These are phyloP conservation scores for Zygosaccharomyces bailii DNA, from an alignment of 805 yeast species.

Conservation along the genomic window DNA sequence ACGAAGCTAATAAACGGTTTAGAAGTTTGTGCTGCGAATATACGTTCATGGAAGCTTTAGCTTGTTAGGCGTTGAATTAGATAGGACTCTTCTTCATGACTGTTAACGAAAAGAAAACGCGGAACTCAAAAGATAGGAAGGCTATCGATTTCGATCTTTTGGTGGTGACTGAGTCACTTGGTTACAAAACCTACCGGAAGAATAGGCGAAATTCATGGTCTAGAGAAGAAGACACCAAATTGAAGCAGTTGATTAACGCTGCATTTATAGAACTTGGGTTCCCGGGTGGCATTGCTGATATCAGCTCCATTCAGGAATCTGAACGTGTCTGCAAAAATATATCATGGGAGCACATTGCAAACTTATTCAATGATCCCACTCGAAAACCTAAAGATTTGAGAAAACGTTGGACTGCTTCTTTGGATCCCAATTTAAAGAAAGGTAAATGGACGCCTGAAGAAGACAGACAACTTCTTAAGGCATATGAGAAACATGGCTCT, in stretches of 20 bases:
- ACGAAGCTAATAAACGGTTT: not conserved
- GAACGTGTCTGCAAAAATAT: slow-evolving; percentile 36
- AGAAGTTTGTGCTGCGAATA: not conserved
- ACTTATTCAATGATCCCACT: slow-evolving; percentile 41
- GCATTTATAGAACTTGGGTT: slow-evolving; percentile 37
- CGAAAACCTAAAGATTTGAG: slow-evolving; percentile 80
- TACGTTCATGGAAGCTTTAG: not conserved
- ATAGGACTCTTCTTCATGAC: slow-evolving; percentile 3
- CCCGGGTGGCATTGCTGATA: slow-evolving; percentile 34
- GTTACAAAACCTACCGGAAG: slow-evolving; percentile 68
- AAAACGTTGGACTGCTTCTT: slow-evolving; percentile 81
- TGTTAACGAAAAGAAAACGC: slow-evolving; percentile 12
- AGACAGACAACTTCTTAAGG: slow-evolving; percentile 60
- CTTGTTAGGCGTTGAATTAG: not conserved
- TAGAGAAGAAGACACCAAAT: slow-evolving; percentile 62
- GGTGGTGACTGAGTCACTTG: slow-evolving; percentile 63
- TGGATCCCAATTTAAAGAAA: slow-evolving; percentile 76
- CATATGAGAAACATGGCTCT: slow-evolving; percentile 68
- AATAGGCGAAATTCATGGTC: slow-evolving; percentile 69
- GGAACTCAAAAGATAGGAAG: slow-evolving; percentile 22
- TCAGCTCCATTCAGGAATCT: slow-evolving; percentile 31
- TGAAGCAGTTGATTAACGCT: slow-evolving; percentile 44
- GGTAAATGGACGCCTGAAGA: slow-evolving; percentile 87
- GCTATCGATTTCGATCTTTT: slow-evolving; percentile 38
- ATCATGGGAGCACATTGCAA: slow-evolving; percentile 62